Conservation (phyloP, 139 green algal species). For the Chlamydomonas urium region DNA sequence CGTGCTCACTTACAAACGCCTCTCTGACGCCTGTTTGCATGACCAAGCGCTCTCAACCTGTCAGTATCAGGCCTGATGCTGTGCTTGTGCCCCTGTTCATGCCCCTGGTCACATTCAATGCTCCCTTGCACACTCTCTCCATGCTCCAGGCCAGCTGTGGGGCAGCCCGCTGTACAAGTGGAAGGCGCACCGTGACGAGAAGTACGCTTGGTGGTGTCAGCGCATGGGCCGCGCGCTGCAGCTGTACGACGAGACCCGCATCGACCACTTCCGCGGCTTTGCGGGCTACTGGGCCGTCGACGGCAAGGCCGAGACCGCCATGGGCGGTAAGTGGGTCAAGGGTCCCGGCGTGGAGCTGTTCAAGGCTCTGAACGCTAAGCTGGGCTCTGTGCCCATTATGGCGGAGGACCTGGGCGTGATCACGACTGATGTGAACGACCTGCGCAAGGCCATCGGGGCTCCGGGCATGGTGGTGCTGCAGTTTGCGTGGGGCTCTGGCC, state of each 20-base stretch:
- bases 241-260: slow-evolving; percentile 93
- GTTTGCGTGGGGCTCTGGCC: slow-evolving; percentile 91
- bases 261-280: slow-evolving; percentile 97
- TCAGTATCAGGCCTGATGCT: no score
- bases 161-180: slow-evolving; percentile 91
- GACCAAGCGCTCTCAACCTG: no score
- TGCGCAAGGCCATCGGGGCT: slow-evolving; percentile 82
- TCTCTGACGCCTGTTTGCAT: no score
- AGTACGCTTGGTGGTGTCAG: slow-evolving; percentile 84
- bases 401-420: slow-evolving; percentile 98
- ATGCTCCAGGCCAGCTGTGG: slow-evolving; percentile 95
- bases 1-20: no score
- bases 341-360: slow-evolving; percentile 81
- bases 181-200: slow-evolving; percentile 64
- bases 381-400: slow-evolving; percentile 77
- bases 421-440: slow-evolving; percentile 84
- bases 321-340: slow-evolving; percentile 78
- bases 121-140: no score
- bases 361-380: slow-evolving; percentile 52
- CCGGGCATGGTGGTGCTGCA: slow-evolving; percentile 98
- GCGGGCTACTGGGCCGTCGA: slow-evolving; percentile 85
- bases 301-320: slow-evolving; percentile 80
- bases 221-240: slow-evolving; percentile 75
- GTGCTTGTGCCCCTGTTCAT: background rate
- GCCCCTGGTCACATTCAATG: background rate